Percentiles rank a stretch among this genome's conserved stretches.
Conservation (phyloP, 2,329 filamentous ascomycete genomes). For the Penicillium sp. region DNA sequence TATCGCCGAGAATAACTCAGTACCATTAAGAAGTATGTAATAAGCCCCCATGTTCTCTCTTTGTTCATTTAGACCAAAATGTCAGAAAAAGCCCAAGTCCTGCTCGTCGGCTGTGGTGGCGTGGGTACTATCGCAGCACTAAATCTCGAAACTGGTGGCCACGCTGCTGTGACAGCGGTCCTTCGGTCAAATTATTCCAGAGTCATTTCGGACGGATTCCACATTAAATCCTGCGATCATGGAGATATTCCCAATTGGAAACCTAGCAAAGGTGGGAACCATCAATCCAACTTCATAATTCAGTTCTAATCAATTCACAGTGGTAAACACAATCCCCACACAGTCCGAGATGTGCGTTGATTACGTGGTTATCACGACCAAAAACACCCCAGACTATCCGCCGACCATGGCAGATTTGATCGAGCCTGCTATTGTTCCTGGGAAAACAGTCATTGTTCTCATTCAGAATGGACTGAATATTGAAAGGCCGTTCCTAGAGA, state of each 20-base stretch:
- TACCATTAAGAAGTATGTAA: too few relatives aligned
- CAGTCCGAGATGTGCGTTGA: neutral
- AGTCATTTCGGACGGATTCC: neutral
- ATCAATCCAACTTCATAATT: too few relatives aligned
- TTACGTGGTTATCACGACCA: neutral
- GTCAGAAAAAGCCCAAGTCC: too few relatives aligned
- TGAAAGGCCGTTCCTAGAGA: slow-evolving; percentile 52
- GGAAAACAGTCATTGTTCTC: slow-evolving; percentile 55
- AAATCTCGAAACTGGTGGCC: slow-evolving; percentile 54
- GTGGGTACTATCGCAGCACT: slow-evolving; percentile 60
- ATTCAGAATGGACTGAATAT: slow-evolving; percentile 65
- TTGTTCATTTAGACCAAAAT: too few relatives aligned
- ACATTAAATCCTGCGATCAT: slow-evolving; percentile 8
- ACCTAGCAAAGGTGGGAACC: slow-evolving; percentile 27
- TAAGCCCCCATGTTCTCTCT: too few relatives aligned
- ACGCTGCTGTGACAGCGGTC: slow-evolving; percentile 55
- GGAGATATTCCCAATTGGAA: slow-evolving; percentile 4
- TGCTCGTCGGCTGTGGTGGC: slow-evolving; percentile 42
- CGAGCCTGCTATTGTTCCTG: slow-evolving; percentile 51
- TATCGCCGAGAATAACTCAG: too few relatives aligned
- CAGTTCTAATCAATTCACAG: too few relatives aligned
- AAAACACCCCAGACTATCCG: neutral
- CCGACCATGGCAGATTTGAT: slow-evolving; percentile 38
- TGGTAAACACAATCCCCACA: neutral
- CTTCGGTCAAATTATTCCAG: slow-evolving; percentile 56